Evolutionary conservation across 305 asterid species (phyloP).

Genomic region (Andrographis paniculata): DNA sequence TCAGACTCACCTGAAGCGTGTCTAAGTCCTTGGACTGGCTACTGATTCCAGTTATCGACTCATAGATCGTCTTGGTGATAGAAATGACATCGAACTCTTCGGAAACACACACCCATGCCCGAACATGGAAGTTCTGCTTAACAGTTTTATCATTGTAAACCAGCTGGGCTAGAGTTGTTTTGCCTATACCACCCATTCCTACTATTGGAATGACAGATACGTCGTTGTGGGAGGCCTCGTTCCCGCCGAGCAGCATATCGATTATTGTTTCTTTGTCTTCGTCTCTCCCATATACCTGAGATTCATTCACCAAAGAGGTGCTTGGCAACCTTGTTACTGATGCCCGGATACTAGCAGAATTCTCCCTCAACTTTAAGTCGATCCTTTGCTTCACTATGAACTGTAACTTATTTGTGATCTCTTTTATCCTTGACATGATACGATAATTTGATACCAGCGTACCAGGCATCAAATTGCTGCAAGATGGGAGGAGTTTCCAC

Average conservation of each 20-base stretch:
- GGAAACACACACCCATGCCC: conserved; percentile 55
- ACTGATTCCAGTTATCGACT: conserved; percentile 26
- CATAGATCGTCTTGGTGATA: conserved; percentile 35
- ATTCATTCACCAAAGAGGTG: conserved; percentile 37
- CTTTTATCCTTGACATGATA: conserved; percentile 36
- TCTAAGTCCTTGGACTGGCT: conserved; percentile 33
- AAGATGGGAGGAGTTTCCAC: conserved; percentile 31
- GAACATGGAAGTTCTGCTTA: conserved; percentile 26
- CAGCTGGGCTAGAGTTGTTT: conserved; percentile 52
- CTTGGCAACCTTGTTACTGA: conserved; percentile 23
- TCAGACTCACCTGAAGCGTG: conserved; percentile 38
- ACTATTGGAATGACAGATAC: conserved; percentile 36
- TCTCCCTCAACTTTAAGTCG: conserved; percentile 27
- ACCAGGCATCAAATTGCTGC: conserved; percentile 30
- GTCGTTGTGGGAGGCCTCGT: conserved; percentile 17
- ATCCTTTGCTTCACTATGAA: conserved; percentile 22
- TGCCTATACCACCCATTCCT: conserved; percentile 55
- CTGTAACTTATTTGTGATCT: conserved; percentile 26
- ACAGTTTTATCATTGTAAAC: conserved; percentile 34
- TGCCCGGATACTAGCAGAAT: conserved; percentile 17
- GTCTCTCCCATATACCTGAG: conserved; percentile 47
- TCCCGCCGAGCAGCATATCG: conserved; percentile 24
- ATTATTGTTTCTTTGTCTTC: conserved; percentile 36
- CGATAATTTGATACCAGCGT: conserved; percentile 25
- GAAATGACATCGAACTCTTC: conserved; percentile 38